Evolutionary conservation across 345 rosid species (phyloP).

Genomic region (Geranium brycei): DNA sequence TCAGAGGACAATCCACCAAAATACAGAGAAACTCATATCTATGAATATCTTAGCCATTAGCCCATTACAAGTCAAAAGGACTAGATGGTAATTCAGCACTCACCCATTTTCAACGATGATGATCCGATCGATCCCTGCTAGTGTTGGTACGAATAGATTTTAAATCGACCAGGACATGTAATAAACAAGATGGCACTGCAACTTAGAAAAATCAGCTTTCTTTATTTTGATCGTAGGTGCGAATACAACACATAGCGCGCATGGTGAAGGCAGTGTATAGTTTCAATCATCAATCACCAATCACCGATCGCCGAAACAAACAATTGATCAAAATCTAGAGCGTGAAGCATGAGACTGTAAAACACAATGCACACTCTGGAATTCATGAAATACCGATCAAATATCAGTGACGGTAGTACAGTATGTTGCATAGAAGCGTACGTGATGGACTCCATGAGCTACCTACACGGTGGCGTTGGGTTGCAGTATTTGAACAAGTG

Average conservation of each 20-base stretch:
- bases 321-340: not conserved
- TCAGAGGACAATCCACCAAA: conserved; percentile 4
- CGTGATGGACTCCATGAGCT: conserved; percentile 10
- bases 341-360: not conserved
- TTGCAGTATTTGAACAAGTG: conserved; percentile 78
- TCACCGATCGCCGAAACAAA: conserved; percentile 13
- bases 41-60: not conserved
- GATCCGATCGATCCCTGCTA: not conserved
- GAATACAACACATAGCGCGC: too few species aligned
- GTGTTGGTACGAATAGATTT: not conserved
- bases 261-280: conserved; percentile 5
- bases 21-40: conserved; percentile 2
- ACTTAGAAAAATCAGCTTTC: too few species aligned
- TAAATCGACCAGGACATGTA: not conserved
- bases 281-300: conserved; percentile 11
- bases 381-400: conserved; percentile 14
- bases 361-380: conserved; percentile 10
- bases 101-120: conserved; percentile 1
- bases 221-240: too few species aligned
- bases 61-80: conserved; percentile 1
- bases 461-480: conserved; percentile 37
- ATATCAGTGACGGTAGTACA: conserved; percentile 11
- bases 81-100: conserved; percentile 2
- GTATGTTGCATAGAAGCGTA: conserved; percentile 16
- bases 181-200: too few species aligned